Evolutionary conservation across 805 yeast species (phyloP).

Genomic region (Diddensiella caesifluorescens): DNA sequence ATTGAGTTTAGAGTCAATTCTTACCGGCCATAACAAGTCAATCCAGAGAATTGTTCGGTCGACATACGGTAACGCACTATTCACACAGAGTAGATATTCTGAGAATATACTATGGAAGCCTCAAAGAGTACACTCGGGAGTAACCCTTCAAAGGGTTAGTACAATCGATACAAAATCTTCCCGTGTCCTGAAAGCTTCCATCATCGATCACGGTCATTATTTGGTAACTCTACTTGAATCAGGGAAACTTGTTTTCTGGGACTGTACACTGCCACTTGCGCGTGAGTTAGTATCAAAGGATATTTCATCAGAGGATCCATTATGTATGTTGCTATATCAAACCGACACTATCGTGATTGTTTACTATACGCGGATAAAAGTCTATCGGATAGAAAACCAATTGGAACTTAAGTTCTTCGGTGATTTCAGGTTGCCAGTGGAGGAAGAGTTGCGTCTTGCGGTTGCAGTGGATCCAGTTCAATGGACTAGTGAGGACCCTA

Average conservation of each 20-base stretch:
- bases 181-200: conserved; percentile 44
- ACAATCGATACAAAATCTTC: conserved; percentile 36
- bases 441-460: conserved; percentile 39
- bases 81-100: conserved; percentile 56
- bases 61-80: conserved; percentile 53
- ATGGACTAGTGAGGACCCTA: conserved; percentile 36
- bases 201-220: conserved; percentile 43
- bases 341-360: not conserved
- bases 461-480: conserved; percentile 67
- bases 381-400: not conserved
- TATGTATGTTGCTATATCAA: not conserved
- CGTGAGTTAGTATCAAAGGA: conserved; percentile 33
- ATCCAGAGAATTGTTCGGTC: conserved; percentile 63
- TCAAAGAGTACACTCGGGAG: conserved; percentile 28
- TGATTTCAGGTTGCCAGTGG: conserved; percentile 22
- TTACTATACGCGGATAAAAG: not conserved
- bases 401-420: conserved; percentile 10
- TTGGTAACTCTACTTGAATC: conserved; percentile 42
- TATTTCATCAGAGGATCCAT: not conserved
- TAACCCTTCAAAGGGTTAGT: conserved; percentile 38
- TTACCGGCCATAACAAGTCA: conserved; percentile 85
- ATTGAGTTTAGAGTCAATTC: conserved; percentile 28
- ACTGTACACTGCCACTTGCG: conserved; percentile 36
- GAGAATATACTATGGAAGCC: conserved; percentile 62
- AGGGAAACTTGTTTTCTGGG: conserved; percentile 52